Percentiles rank a stretch among this genome's conserved stretches.
These are phyloP conservation scores for Epichloe amarillans DNA, from an alignment of 2,329 filamentous ascomycete genomes.

Conservation along the genomic window DNA sequence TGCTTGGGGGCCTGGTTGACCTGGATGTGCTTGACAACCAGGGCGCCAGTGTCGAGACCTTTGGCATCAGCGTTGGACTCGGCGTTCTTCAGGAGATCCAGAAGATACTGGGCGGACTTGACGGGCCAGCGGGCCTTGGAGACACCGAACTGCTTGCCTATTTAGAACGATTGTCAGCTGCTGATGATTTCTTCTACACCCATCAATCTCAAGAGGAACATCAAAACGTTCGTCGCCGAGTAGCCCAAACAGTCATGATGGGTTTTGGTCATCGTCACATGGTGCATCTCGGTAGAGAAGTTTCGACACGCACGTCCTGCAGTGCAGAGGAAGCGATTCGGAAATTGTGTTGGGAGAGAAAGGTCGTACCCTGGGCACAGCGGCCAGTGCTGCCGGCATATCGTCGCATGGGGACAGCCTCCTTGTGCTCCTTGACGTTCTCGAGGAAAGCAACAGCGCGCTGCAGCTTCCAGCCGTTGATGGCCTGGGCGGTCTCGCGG, in stretches of 20 bases:
- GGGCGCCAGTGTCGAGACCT: conserved; percentile 92
- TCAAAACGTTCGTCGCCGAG: neutral
- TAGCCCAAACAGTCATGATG: neutral
- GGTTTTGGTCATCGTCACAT: neutral
- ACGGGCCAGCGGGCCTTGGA: conserved; percentile 96
- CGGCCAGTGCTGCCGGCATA: conserved; percentile 93
- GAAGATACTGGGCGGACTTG: conserved; percentile 97
- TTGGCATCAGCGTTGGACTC: conserved; percentile 95
- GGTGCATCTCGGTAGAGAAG: neutral
- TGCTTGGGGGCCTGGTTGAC: conserved; percentile 99
- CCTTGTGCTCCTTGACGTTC: conserved; percentile 93
- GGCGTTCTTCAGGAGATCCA: conserved; percentile 93
- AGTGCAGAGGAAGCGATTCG: neutral
- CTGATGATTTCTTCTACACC: neutral
- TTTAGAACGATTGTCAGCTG: conserved; percentile 16
- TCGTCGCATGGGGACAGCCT: conserved; percentile 96
- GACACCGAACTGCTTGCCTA: conserved; percentile 98
- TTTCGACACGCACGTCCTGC: neutral
- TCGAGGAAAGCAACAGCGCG: conserved; percentile 94
- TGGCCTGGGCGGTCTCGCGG: conserved; percentile 96
- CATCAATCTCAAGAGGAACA: too few relatives aligned
- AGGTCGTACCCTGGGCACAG: conserved; percentile 84
- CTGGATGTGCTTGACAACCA: conserved; percentile 99
- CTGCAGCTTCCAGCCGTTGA: conserved; percentile 97
- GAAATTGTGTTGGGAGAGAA: neutral